Evolutionary conservation across 2,329 filamentous ascomycete species (phyloP).

Genomic region (Byssothecium circinans): DNA sequence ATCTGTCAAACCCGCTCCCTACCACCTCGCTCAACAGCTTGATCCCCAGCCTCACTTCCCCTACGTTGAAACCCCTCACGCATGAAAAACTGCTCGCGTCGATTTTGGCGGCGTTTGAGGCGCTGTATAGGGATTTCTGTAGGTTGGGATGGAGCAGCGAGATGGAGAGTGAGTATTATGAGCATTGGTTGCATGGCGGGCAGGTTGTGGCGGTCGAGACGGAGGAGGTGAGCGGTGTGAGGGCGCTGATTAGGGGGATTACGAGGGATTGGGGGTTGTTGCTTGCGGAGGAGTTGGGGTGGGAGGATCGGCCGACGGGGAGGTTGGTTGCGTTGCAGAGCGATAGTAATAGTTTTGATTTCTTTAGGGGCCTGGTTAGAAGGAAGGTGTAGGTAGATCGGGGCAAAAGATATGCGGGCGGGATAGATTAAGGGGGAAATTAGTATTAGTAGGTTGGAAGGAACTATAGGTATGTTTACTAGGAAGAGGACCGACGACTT

Average conservation of each 20-base stretch:
- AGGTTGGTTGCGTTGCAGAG: constrained; percentile 84
- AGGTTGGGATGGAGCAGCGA: constrained; percentile 71
- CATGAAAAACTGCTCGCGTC: constrained; percentile 80
- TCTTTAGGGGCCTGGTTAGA: constrained; percentile 84
- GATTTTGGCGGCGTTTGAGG: constrained; percentile 77
- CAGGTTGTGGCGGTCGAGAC: constrained; percentile 75
- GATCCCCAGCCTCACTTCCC: constrained; percentile 43
- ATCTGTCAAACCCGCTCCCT: constrained; percentile 78
- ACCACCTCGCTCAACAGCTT: constrained; percentile 85
- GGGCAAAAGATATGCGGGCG: neutral
- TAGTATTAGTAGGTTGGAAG: neutral
- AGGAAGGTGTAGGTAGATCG: constrained; percentile 64
- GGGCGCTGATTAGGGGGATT: constrained; percentile 80
- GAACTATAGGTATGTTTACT: neutral
- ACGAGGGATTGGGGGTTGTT: constrained; percentile 90
- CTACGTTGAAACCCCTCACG: constrained; percentile 58
- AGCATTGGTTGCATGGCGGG: constrained; percentile 73
- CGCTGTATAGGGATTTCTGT: constrained; percentile 74
- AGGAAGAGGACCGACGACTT: neutral
- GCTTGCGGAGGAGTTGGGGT: constrained; percentile 78
- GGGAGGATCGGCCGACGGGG: constrained; percentile 72
- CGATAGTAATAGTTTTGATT: constrained; percentile 98
- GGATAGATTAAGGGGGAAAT: neutral
- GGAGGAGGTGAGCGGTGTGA: constrained; percentile 65
- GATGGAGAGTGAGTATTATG: constrained; percentile 67